Evolutionary conservation across 2,329 filamentous ascomycete genomes (phyloP).

Genomic region (Thyridium curvatum): DNA sequence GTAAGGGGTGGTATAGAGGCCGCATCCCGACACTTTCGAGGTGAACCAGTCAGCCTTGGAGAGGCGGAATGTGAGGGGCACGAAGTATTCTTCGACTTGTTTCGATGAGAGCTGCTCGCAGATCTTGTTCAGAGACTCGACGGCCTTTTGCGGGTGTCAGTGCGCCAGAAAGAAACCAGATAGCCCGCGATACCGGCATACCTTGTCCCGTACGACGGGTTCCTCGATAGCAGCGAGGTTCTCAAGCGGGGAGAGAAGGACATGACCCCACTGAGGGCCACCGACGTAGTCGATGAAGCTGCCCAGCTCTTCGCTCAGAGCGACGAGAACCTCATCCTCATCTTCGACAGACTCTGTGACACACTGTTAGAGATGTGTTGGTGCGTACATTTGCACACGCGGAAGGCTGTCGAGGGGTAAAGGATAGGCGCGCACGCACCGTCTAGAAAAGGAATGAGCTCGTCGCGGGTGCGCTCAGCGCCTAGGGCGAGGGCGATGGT

Average conservation of each 20-base stretch:
- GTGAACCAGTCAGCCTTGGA: conserved; percentile 99
- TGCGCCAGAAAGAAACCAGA: too few species aligned
- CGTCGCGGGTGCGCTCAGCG: conserved; percentile 92
- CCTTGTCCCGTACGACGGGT: conserved; percentile 96
- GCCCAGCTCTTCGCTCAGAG: conserved; percentile 92
- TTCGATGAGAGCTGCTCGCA: conserved; percentile 84
- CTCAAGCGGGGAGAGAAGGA: conserved; percentile 93
- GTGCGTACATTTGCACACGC: neutral
- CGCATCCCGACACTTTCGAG: conserved; percentile 96
- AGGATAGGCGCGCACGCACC: conserved; percentile 59
- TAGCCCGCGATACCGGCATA: conserved; percentile 30
- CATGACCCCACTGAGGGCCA: conserved; percentile 87
- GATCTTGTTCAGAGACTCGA: conserved; percentile 99
- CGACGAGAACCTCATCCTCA: conserved; percentile 96
- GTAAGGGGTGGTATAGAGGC: conserved; percentile 91
- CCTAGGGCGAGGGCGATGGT: conserved; percentile 96
- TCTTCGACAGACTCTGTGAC: conserved; percentile 91
- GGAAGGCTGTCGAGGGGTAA: conserved; percentile 8
- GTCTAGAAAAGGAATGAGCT: conserved; percentile 98
- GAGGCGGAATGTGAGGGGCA: conserved; percentile 88
- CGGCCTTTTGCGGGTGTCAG: conserved; percentile 54
- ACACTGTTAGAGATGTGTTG: conserved; percentile 17
- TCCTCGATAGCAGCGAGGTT: conserved; percentile 98
- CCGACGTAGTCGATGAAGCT: conserved; percentile 97
- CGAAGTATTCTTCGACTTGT: conserved; percentile 96